These are phyloP conservation scores for Penicillium steckii DNA, from an alignment of 495 filamentous ascomycete species.

Conservation along the genomic window DNA sequence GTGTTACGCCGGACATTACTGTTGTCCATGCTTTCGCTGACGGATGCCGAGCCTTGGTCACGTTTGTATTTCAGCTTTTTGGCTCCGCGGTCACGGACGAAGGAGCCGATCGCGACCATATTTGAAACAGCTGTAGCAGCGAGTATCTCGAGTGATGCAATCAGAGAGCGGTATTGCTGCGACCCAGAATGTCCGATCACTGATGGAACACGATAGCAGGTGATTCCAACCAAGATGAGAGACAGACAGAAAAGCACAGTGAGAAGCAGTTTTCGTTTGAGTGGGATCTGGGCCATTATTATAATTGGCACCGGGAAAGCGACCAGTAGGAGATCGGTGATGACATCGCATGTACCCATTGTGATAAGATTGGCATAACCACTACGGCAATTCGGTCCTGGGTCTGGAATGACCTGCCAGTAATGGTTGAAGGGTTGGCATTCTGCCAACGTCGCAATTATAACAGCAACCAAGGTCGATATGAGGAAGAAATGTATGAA, in stretches of 20 bases:
- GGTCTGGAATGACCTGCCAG: constrained; percentile 91
- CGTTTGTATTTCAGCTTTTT: constrained; percentile 74
- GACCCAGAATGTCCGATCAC: constrained; percentile 61
- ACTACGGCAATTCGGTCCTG: constrained; percentile 77
- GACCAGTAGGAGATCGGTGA: constrained; percentile 85
- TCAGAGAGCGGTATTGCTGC: constrained; percentile 73
- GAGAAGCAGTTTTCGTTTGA: constrained; percentile 65
- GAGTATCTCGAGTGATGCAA: constrained; percentile 75
- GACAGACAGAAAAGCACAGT: constrained; percentile 80
- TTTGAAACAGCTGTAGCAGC: constrained; percentile 77
- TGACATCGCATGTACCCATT: constrained; percentile 81
- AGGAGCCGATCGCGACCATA: constrained; percentile 75
- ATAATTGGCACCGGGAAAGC: constrained; percentile 88
- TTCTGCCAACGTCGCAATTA: constrained; percentile 79
- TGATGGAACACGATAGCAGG: constrained; percentile 71
- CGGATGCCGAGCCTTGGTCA: constrained; percentile 50
- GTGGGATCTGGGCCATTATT: constrained; percentile 64
- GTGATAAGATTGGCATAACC: constrained; percentile 83
- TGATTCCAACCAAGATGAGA: constrained; percentile 69
- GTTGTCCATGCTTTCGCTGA: constrained; percentile 51
- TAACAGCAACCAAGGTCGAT: constrained; percentile 72
- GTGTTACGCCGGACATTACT: constrained; percentile 49
- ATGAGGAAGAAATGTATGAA: constrained; percentile 72
- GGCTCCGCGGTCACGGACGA: constrained; percentile 72
- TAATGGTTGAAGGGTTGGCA: constrained; percentile 83